Base-by-base conservation (phyloP, 2,329 filamentous ascomycete genomes). In the Diaporthe vaccinii region DNA sequence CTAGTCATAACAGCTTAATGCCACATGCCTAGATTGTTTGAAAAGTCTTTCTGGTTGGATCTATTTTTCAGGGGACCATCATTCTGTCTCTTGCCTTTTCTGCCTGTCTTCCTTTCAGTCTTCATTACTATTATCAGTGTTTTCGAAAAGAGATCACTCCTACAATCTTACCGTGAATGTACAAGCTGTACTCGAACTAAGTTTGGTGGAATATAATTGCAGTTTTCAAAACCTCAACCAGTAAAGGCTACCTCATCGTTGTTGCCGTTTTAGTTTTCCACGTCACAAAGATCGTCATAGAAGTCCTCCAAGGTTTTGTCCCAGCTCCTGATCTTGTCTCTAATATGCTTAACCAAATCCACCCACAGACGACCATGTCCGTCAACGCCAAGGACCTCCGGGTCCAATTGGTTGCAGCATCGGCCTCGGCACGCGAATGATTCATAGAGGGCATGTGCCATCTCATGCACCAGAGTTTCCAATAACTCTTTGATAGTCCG, bases 131-230 rank as follows among this genome's bases (percentile, higher is more conserved):
- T 49, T n/a, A 14, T 14, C 10, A 25, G 25, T 44, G 14, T 20
- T 8, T 17, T 44, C 22, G 1, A n/a, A 9, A n/a, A 9, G 46
- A 49, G 46, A n/a, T 49, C 22, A 49, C 17, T 49, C 46, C 9
- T 49, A n/a, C 17, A 49, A n/a, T 49, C 9, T 12, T n/a, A 12
- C n/a, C 0, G 22, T 49, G 8, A 22, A 49, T n/a, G 22, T 9
- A 0, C 20, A 49, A 22, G 3, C 15, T 22, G 1, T 25, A 25
- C 5, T 25, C 10, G n/a, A 3, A 10, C 9, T 2, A 1, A 25
- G 0, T 53, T 10, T 53, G 4, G 9, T n/a, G 0, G 12, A 14
- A n/a, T 2, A 53, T 53, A 0, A 14, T 12, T 25, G n/a, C 1
- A 53, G 10, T 25, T 4, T 53, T 5, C 9, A 25, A 25, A 10